Conservation (phyloP, 2,329 filamentous ascomycete species). For the Conoideocrella luteorostrata region DNA sequence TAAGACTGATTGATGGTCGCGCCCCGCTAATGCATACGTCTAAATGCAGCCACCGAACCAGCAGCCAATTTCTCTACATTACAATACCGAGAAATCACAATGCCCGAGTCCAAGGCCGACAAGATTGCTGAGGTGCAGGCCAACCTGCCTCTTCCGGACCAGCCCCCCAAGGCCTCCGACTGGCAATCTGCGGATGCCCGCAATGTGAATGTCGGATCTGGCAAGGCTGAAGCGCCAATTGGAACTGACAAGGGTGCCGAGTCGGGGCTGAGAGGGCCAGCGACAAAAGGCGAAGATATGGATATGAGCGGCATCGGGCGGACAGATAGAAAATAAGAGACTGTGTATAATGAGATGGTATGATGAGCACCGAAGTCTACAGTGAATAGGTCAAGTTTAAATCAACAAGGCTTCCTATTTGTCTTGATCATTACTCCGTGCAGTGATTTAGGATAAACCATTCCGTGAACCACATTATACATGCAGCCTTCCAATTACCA, state of each 20-base stretch:
- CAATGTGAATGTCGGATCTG: conserved; percentile 59
- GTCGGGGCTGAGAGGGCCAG: conserved; percentile 51
- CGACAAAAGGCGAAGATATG: conserved; percentile 47
- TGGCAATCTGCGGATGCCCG: conserved; percentile 66
- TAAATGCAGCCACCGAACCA: not conserved
- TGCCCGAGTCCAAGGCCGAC: conserved; percentile 50
- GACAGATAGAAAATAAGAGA: conserved; percentile 2
- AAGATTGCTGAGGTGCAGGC: conserved; percentile 61
- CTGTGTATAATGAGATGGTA: not conserved
- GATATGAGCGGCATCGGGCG: conserved; percentile 57
- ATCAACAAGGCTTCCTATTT: too few species aligned
- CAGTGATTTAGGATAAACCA: too few species aligned
- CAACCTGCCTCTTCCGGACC: conserved; percentile 73
- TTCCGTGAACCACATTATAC: too few species aligned
- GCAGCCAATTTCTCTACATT: not conserved
- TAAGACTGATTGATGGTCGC: not conserved
- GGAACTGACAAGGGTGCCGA: conserved; percentile 42
- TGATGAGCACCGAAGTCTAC: not conserved
- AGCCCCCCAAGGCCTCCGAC: conserved; percentile 70
- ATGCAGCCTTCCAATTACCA: not conserved
- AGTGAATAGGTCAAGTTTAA: too few species aligned
- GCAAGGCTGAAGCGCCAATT: conserved; percentile 33
- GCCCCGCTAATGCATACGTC: not conserved
- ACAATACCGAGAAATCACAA: not conserved
- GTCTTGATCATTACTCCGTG: too few species aligned